Percentiles rank a stretch among this genome's conserved stretches.
Conservation (phyloP, 2,329 filamentous ascomycete genomes). For the Uncinocarpus reesii region DNA sequence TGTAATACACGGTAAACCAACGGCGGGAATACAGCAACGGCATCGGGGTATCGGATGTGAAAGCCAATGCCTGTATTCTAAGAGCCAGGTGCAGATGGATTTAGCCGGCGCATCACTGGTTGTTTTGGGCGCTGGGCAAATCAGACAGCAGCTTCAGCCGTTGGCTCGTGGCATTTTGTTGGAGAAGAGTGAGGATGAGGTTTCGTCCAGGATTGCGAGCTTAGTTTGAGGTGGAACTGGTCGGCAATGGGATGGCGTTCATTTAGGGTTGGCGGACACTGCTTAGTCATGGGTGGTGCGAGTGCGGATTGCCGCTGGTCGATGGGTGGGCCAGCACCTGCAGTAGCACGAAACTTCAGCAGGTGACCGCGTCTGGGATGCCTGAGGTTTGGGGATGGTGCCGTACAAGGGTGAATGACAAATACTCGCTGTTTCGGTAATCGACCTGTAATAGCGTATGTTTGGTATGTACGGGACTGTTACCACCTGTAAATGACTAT, state of each 20-base stretch:
- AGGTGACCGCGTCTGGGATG: not conserved
- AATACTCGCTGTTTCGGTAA: no score
- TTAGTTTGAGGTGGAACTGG: conserved; percentile 6
- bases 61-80: no score
- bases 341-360: no score
- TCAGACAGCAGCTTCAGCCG: not conserved
- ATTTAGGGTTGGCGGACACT: not conserved
- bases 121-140: not conserved
- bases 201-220: conserved; percentile 1
- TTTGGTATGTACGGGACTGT: no score
- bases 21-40: not conserved
- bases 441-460: no score
- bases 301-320: not conserved
- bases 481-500: no score
- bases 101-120: not conserved
- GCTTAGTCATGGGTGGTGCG: not conserved
- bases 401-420: no score
- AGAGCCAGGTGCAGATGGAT: not conserved
- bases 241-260: not conserved
- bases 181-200: not conserved
- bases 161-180: not conserved
- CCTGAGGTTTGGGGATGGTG: no score
- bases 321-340: no score
- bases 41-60: not conserved
- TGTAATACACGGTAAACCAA: no score